Evolutionary conservation across 352 stramenopile species (phyloP).

Genomic region (Phytopythium montanum): DNA sequence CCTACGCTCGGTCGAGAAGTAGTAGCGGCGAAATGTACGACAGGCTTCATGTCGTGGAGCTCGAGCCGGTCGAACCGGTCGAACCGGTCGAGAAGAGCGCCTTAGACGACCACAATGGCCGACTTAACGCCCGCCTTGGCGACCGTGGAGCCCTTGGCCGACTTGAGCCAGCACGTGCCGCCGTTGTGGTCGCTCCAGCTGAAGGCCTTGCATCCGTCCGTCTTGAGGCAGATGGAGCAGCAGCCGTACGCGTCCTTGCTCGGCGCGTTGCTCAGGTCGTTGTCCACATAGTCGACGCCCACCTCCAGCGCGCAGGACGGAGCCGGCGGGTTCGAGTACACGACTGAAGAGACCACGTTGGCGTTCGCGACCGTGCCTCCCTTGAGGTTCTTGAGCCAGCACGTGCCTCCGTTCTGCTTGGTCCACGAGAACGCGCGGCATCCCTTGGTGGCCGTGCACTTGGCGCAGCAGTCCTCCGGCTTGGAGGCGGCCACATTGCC

Average conservation of each 20-base stretch:
- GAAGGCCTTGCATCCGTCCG: constrained; percentile 24
- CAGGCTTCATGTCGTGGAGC: background rate
- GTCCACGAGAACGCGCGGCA: constrained; percentile 33
- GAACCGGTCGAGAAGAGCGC: background rate
- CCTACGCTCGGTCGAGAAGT: background rate
- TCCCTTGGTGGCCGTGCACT: constrained; percentile 14
- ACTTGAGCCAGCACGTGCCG: constrained; percentile 47
- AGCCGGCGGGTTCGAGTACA: constrained; percentile 10
- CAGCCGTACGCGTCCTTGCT: constrained; percentile 14
- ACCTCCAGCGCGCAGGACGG: constrained; percentile 17
- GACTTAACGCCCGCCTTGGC: constrained; percentile 63
- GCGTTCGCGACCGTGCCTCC: constrained; percentile 9
- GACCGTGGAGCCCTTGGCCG: constrained; percentile 14
- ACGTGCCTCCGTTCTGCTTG: constrained; percentile 31
- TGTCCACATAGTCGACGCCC: constrained; percentile 20
- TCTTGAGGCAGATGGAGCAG: constrained; percentile 17
- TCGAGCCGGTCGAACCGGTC: background rate
- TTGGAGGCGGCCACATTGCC: constrained; percentile 11
- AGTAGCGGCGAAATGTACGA: background rate
- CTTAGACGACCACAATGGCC: constrained; percentile 9
- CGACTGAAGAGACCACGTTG: constrained; percentile 10
- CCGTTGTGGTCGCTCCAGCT: constrained; percentile 36
- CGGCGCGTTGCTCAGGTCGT: constrained; percentile 9
- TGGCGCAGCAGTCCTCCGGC: constrained; percentile 22
- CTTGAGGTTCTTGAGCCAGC: constrained; percentile 35